Evolutionary conservation across 169 alveolate genomes (phyloP).

Genomic region (Plasmodium vivax): DNA sequence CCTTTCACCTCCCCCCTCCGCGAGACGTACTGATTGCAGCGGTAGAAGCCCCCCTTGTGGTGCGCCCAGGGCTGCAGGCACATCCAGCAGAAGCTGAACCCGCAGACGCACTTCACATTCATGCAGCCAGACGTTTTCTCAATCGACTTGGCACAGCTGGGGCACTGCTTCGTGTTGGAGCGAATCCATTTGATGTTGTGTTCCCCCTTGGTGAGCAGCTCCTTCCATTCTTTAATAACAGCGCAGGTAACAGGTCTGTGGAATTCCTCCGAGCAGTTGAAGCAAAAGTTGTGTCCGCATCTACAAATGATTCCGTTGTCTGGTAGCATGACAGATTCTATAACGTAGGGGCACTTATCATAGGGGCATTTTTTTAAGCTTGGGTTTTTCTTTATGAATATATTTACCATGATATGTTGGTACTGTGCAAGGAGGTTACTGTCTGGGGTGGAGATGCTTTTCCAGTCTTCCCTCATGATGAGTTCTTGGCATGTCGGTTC

Average conservation of each 20-base stretch:
- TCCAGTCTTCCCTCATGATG: conserved; percentile 36
- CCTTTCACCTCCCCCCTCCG: neutral
- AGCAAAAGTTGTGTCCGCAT: conserved; percentile 59
- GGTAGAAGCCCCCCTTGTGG: conserved; percentile 66
- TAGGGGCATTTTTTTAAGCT: conserved; percentile 47
- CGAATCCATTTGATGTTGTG: conserved; percentile 41
- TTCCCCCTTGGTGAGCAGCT: conserved; percentile 18
- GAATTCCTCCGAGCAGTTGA: conserved; percentile 9
- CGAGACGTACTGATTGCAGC: conserved; percentile 46
- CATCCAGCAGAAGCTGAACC: conserved; percentile 56
- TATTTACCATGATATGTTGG: neutral
- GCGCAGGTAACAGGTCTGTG: conserved; percentile 51
- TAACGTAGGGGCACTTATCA: conserved; percentile 2
- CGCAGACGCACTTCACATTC: conserved; percentile 60
- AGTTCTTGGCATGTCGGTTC: conserved; percentile 9
- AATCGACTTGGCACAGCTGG: conserved; percentile 40
- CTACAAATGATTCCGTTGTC: conserved; percentile 9
- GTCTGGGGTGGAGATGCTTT: neutral
- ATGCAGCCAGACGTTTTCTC: conserved; percentile 67
- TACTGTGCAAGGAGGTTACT: neutral
- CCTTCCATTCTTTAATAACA: conserved; percentile 28
- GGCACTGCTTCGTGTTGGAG: conserved; percentile 29
- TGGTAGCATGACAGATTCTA: conserved; percentile 26
- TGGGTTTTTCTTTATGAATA: conserved; percentile 7
- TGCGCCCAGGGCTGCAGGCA: conserved; percentile 31